A percentile compares a stretch with the other conserved stretches of the same genome.
Conservation (phyloP, 176 grass and related monocot genomes). For the Secale cereale region DNA sequence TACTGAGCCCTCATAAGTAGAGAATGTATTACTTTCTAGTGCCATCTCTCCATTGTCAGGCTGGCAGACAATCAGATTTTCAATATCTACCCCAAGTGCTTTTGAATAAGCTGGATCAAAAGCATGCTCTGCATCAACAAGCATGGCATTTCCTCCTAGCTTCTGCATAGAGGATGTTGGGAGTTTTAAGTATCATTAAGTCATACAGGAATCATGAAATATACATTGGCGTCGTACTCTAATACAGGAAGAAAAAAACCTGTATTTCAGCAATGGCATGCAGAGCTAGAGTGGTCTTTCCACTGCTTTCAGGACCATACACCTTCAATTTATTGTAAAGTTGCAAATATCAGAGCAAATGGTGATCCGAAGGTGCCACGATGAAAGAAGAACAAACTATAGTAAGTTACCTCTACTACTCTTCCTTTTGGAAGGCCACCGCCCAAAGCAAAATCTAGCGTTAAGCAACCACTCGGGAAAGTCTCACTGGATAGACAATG, state of each 20-base stretch:
- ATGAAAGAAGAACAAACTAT: constrained; percentile 20
- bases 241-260: constrained; percentile 44
- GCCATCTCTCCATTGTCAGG: constrained; percentile 99
- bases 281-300: constrained; percentile 94
- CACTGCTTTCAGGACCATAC: constrained; percentile 93
- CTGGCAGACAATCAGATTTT: constrained; percentile 98
- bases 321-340: constrained; percentile 43
- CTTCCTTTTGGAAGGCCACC: constrained; percentile 97
- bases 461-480: constrained; percentile 95
- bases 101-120: constrained; percentile 98
- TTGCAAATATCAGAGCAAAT: constrained; percentile 4
- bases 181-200: not conserved
- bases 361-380: not conserved
- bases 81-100: constrained; percentile 90
- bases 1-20: not conserved
- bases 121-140: constrained; percentile 97
- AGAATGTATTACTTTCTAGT: constrained; percentile 80
- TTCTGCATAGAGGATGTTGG: constrained; percentile 58
- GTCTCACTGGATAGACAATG: constrained; percentile 59
- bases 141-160: constrained; percentile 95
- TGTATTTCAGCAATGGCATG: constrained; percentile 98
- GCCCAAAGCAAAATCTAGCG: constrained; percentile 94
- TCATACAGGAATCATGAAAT: not conserved
- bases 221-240: not conserved
- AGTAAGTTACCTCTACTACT: constrained; percentile 80